phyloP scores from a whole-genome alignment of 2,329 filamentous ascomycete species.

The Colletotrichum sp. region DNA sequence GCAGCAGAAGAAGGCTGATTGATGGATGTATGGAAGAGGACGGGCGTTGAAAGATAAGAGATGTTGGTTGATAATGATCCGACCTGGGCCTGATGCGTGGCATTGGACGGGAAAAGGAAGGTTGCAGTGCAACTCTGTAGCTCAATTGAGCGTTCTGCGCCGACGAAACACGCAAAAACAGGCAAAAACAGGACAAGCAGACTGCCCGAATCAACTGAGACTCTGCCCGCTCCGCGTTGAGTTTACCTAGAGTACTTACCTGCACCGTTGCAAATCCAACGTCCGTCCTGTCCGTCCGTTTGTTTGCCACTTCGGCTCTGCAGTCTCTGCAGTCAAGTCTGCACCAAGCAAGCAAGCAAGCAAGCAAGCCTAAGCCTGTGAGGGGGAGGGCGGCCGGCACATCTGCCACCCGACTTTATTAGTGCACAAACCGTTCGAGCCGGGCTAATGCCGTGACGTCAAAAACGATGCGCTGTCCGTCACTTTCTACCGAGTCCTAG shows the following conservation, averaged over 20 bases:
- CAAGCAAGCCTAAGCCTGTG: no score
- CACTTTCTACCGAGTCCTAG: neutral
- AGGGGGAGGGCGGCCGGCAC: neutral
- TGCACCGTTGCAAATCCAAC: neutral
- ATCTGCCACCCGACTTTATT: neutral
- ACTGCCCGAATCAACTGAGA: neutral
- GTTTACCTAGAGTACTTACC: neutral
- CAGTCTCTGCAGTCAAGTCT: neutral
- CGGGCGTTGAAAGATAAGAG: neutral
- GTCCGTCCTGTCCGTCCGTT: neutral
- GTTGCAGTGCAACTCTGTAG: neutral
- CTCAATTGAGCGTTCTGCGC: neutral
- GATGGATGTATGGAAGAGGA: neutral
- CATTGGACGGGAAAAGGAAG: neutral
- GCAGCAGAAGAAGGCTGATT: neutral
- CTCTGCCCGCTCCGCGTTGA: neutral
- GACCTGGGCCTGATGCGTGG: neutral
- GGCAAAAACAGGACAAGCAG: neutral
- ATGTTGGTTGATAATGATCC: neutral
- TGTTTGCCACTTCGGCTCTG: neutral
- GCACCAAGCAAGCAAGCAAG: neutral
- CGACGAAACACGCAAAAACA: neutral
- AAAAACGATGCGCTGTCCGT: neutral
- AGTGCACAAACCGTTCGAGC: neutral
- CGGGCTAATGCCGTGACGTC: constrained; percentile 15